Evolutionary conservation across 1,139 yeast species (phyloP).

Genomic region (Suzukiozyma palmioleophila): DNA sequence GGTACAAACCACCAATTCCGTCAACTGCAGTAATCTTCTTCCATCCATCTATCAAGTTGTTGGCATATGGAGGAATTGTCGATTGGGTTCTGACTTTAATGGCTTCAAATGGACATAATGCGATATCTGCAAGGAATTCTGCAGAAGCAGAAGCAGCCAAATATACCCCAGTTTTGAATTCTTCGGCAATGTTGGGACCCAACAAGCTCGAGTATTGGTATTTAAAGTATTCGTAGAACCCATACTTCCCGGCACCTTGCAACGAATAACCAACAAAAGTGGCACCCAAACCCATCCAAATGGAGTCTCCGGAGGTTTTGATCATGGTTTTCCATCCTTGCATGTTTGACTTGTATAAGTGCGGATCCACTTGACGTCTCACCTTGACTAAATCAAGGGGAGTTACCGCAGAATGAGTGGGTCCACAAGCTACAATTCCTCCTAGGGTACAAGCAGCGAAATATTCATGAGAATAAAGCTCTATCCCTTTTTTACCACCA

Average conservation of each 20-base stretch:
- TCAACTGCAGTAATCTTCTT: constrained; percentile 59
- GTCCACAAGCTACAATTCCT: constrained; percentile 91
- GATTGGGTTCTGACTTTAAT: constrained; percentile 92
- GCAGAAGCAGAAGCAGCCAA: constrained; percentile 88
- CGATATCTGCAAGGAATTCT: constrained; percentile 84
- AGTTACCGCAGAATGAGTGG: constrained; percentile 88
- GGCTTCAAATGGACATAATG: constrained; percentile 90
- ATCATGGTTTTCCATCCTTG: constrained; percentile 77
- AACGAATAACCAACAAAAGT: constrained; percentile 86
- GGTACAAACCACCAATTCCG: constrained; percentile 72
- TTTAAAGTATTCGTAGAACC: constrained; percentile 88
- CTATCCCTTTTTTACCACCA: constrained; percentile 23
- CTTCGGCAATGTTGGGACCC: constrained; percentile 59
- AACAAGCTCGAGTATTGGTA: constrained; percentile 64
- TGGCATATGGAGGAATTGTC: constrained; percentile 77
- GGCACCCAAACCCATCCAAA: constrained; percentile 86
- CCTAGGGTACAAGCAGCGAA: constrained; percentile 84
- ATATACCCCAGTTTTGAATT: constrained; percentile 69
- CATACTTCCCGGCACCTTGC: constrained; percentile 97
- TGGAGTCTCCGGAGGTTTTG: constrained; percentile 69
- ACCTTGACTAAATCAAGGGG: constrained; percentile 92
- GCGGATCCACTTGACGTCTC: constrained; percentile 80
- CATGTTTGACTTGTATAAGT: constrained; percentile 65
- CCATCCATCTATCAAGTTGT: constrained; percentile 61
- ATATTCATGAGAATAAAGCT: constrained; percentile 65